Evolutionary conservation across 2,329 filamentous ascomycete genomes (phyloP), one percentile per base, ranked within the genome.

Genomic region (Fusarium agapanthi): DNA sequence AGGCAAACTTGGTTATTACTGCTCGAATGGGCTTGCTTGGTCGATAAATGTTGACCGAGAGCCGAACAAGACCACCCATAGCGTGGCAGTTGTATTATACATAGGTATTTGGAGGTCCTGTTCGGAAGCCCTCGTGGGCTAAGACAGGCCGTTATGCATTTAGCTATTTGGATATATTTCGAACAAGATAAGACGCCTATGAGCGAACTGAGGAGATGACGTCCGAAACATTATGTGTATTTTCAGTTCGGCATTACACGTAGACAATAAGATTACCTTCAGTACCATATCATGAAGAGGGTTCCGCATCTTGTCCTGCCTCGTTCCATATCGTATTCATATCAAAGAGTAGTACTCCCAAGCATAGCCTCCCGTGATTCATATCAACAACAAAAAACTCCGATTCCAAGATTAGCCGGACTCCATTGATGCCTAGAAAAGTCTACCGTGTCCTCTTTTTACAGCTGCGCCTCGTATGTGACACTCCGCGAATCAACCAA

Each of bases 401-500:
- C 68, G 61, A 56, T 61, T 65, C 72, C 61, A 72, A 70, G 43
- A 57, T 69, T 61, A 50, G 30, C 65, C 61, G 26, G 65, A 73
- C 71, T 77, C 76, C 71, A 56, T 69, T 72, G 59, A 69, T 76
- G 67, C 65, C 61, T 67, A 59, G 56, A 71, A 59, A 65, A 48
- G 51, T 73, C 47, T 67, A 67, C 55, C 48, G 61, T 68, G 73
- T 75, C 63, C 65, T 71, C 60, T 75, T 69, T 69, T 62, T 44
- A 45, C 62, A 51, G 45, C 53, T 35, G 24, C 50, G 51, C 50
- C 51, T 14, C 34, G 41, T 53, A 45, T 44, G 28, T 50, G 26
- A 6, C 22, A 48, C 30, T 32, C 40, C 8, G 47, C 32, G 20
- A 28, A 66, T 88, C 85, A 95, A 65, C 93, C 93, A 34, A 95